Percentiles rank a stretch among this genome's conserved stretches.
These are phyloP conservation scores for Amanita inopinata DNA, from an alignment of 768 basidiomycete species.

Conservation along the genomic window DNA sequence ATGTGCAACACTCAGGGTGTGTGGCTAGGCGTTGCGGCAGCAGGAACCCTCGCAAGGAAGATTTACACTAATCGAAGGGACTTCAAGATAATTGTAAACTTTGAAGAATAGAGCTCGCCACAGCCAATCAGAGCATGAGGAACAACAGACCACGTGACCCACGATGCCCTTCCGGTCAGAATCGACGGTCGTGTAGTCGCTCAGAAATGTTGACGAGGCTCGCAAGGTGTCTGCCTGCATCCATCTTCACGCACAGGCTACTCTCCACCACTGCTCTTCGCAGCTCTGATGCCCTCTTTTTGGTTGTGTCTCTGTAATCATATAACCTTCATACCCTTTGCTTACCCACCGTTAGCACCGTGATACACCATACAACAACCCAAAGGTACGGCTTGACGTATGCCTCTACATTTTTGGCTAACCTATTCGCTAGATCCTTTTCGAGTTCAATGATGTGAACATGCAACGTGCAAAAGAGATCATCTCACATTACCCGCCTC, in stretches of 20 bases:
- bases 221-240: not conserved
- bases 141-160: too few species aligned
- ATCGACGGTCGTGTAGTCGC: not conserved
- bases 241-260: slow-evolving; percentile 14
- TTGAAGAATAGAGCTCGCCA: too few species aligned
- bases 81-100: too few species aligned
- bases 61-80: not conserved
- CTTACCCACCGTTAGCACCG: slow-evolving; percentile 57
- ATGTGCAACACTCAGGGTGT: too few species aligned
- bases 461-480: slow-evolving; percentile 80
- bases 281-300: slow-evolving; percentile 78
- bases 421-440: slow-evolving; percentile 58
- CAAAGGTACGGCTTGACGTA: slow-evolving; percentile 42
- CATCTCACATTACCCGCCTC: slow-evolving; percentile 88
- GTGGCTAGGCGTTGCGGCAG: too few species aligned
- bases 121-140: too few species aligned
- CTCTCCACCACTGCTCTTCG: slow-evolving; percentile 36
- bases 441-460: slow-evolving; percentile 78
- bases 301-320: slow-evolving; percentile 46
- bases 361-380: slow-evolving; percentile 91
- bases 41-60: not conserved
- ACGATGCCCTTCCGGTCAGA: too few species aligned
- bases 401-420: slow-evolving; percentile 4
- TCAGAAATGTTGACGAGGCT: slow-evolving; percentile 3
- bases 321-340: slow-evolving; percentile 8